phyloP scores from a whole-genome alignment of 75 land plant species.

The Selaginella moellendorffii region DNA sequence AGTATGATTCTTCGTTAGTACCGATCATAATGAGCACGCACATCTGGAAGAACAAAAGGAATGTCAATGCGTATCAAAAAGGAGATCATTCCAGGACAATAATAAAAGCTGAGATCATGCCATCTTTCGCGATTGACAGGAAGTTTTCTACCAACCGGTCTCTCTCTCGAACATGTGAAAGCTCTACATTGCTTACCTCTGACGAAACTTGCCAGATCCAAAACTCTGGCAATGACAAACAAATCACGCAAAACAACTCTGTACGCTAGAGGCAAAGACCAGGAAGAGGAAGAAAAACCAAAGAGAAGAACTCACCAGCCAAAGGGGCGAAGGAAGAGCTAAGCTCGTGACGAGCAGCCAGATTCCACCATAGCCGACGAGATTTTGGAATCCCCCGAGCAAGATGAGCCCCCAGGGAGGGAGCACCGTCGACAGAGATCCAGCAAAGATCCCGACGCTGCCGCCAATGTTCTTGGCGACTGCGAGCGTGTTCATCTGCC shows the following conservation, averaged over 20 bases:
- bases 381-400: slow-evolving; percentile 62
- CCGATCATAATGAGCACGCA: slow-evolving; percentile 69
- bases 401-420: slow-evolving; percentile 70
- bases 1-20: slow-evolving; percentile 88
- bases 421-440: slow-evolving; percentile 51
- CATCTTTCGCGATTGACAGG: too few species aligned
- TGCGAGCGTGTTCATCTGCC: slow-evolving; percentile 58
- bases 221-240: too few species aligned
- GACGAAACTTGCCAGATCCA: too few species aligned
- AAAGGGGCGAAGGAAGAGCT: slow-evolving; percentile 43
- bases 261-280: too few species aligned
- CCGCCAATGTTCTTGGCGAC: slow-evolving; percentile 93
- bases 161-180: too few species aligned
- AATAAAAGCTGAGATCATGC: too few species aligned
- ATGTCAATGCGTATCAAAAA: too few species aligned
- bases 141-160: too few species aligned
- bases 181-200: too few species aligned
- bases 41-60: too few species aligned
- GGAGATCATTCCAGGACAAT: too few species aligned
- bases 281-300: too few species aligned
- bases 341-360: slow-evolving; percentile 66
- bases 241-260: neutral
- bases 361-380: slow-evolving; percentile 79
- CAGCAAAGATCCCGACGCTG: slow-evolving; percentile 71
- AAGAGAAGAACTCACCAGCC: slow-evolving; percentile 65